Evolutionary conservation across 31 red algal species (phyloP).

Genomic region (Bonnemaisonia californica): DNA sequence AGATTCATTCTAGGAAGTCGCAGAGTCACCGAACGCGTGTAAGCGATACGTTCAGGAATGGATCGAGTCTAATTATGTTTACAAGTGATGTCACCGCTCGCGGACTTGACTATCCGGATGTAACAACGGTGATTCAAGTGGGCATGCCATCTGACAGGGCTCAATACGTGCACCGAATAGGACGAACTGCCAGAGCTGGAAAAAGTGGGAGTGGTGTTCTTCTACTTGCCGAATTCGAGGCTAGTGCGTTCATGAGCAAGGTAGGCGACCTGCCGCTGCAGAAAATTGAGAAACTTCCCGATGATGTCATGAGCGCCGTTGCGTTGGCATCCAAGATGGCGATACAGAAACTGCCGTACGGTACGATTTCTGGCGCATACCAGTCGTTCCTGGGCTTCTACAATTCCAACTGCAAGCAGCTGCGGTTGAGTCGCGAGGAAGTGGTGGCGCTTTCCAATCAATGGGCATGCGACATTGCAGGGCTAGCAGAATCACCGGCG

Average conservation of each 20-base stretch:
- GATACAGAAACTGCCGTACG: constrained; percentile 29
- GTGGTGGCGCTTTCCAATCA: constrained; percentile 41
- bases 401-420: constrained; percentile 38
- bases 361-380: constrained; percentile 44
- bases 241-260: constrained; percentile 33
- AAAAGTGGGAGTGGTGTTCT: constrained; percentile 73
- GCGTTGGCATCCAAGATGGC: not conserved
- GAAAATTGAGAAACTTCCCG: constrained; percentile 32
- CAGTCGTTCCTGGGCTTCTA: constrained; percentile 79
- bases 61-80: constrained; percentile 57
- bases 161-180: constrained; percentile 88
- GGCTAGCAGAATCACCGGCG: constrained; percentile 48
- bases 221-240: constrained; percentile 76
- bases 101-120: constrained; percentile 77
- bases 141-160: constrained; percentile 68
- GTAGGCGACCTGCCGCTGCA: constrained; percentile 40
- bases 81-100: constrained; percentile 81
- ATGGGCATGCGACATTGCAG: constrained; percentile 49
- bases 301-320: constrained; percentile 41
- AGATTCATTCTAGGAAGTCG: constrained; percentile 60
- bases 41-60: constrained; percentile 57
- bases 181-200: constrained; percentile 74
- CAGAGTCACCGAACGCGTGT: constrained; percentile 44
- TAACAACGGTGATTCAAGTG: constrained; percentile 82
- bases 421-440: constrained; percentile 49